These are phyloP conservation scores for Pythium vanterpoolii DNA, from an alignment of 352 stramenopile genomes.

Conservation along the genomic window DNA sequence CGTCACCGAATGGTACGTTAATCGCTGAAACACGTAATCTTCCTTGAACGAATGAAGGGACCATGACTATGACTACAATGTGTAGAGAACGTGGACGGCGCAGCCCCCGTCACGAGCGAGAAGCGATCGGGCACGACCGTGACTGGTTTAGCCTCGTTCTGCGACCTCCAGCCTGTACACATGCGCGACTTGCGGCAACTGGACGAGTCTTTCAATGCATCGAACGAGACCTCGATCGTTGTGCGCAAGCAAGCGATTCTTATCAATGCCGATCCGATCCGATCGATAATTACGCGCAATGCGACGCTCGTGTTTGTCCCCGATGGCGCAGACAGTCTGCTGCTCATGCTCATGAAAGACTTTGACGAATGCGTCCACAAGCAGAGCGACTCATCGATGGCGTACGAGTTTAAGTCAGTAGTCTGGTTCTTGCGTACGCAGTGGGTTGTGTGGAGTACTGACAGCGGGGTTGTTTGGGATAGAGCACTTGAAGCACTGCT, in stretches of 20 bases:
- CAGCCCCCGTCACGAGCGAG: not conserved
- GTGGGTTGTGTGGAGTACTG: not conserved
- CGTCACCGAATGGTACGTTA: not conserved
- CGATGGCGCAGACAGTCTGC: constrained; percentile 39
- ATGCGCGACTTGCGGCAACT: constrained; percentile 44
- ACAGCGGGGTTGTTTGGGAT: not conserved
- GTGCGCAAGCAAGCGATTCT: constrained; percentile 44
- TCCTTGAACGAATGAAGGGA: not conserved
- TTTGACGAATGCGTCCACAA: constrained; percentile 32
- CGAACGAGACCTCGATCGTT: constrained; percentile 35
- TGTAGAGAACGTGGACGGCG: not conserved
- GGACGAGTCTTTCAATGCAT: constrained; percentile 31
- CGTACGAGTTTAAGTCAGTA: constrained; percentile 34
- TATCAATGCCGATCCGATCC: constrained; percentile 46
- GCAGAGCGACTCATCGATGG: constrained; percentile 5
- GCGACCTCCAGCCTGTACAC: constrained; percentile 41
- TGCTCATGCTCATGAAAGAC: constrained; percentile 39
- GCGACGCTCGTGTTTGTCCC: constrained; percentile 40
- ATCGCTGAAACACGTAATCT: not conserved
- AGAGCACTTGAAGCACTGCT: constrained; percentile 27
- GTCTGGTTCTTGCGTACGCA: not conserved
- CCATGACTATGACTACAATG: not conserved
- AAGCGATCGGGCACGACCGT: constrained; percentile 9
- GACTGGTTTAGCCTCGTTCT: constrained; percentile 21
- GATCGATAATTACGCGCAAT: constrained; percentile 43